phyloP scores from a whole-genome alignment of 306 rosid genomes.

The Abrus precatorius region DNA sequence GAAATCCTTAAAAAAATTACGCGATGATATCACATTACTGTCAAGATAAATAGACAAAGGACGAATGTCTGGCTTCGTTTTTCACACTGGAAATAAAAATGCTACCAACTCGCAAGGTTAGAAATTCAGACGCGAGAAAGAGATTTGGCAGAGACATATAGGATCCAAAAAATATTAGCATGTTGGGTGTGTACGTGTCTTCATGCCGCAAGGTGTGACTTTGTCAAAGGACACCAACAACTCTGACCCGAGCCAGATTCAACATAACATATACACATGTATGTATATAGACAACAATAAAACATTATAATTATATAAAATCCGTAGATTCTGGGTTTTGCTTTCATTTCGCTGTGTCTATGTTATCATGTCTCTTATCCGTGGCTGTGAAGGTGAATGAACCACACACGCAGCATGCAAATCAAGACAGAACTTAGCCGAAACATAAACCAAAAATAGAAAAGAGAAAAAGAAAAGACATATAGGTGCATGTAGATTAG shows the following conservation, averaged over 20 bases:
- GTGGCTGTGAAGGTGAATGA: conserved; percentile 39
- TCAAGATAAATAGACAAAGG: background rate
- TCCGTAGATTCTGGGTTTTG: conserved; percentile 48
- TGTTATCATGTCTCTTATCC: conserved; percentile 27
- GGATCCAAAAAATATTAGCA: conserved; percentile 37
- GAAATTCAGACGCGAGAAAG: background rate
- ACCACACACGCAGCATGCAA: conserved; percentile 29
- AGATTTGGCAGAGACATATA: conserved; percentile 37
- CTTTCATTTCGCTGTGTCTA: background rate
- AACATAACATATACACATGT: background rate
- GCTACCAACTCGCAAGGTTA: background rate
- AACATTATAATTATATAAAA: background rate
- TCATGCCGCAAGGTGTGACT: conserved; percentile 42
- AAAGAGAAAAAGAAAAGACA: background rate
- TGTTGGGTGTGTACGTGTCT: conserved; percentile 28
- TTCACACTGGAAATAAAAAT: background rate
- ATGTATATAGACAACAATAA: background rate
- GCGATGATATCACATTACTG: background rate
- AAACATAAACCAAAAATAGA: conserved; percentile 2
- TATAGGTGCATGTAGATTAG: conserved; percentile 19
- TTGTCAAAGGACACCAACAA: conserved; percentile 15
- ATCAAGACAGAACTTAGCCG: conserved; percentile 29
- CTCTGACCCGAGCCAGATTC: background rate
- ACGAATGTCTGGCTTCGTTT: conserved; percentile 1
- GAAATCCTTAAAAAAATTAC: too few relatives aligned